Evolutionary conservation across 1,284 basidiomycete species (phyloP).

Genomic region (Cutaneotrichosporon mucoides): DNA sequence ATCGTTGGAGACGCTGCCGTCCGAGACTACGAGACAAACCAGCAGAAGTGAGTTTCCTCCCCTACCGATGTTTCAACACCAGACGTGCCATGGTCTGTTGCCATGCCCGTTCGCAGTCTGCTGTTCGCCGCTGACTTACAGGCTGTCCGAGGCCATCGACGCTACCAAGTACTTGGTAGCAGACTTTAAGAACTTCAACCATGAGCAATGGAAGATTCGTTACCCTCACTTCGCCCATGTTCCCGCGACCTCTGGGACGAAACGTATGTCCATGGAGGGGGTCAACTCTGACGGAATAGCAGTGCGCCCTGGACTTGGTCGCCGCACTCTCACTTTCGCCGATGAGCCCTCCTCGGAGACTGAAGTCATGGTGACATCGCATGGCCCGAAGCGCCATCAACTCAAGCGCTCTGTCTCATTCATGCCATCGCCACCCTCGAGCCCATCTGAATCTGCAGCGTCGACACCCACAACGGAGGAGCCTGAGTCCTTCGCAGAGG

Average conservation of each 20-base stretch:
- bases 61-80: neutral
- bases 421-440: neutral
- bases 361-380: constrained; percentile 58
- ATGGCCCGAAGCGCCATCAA: constrained; percentile 54
- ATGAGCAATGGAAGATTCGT: constrained; percentile 76
- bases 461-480: neutral
- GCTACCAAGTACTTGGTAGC: constrained; percentile 64
- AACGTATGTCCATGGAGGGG: constrained; percentile 55
- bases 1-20: constrained; percentile 39
- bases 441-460: neutral
- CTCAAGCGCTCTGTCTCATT: constrained; percentile 44
- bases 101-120: too few species aligned
- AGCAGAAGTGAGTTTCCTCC: constrained; percentile 33
- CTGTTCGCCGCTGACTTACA: too few species aligned
- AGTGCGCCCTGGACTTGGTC: constrained; percentile 42
- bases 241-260: constrained; percentile 66
- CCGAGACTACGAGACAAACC: constrained; percentile 47
- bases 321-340: constrained; percentile 72
- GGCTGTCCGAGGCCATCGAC: constrained; percentile 70
- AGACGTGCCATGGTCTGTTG: too few species aligned
- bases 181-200: constrained; percentile 76
- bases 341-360: constrained; percentile 68
- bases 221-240: constrained; percentile 60
- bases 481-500: neutral
- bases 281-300: too few species aligned